A percentile compares a stretch with the other conserved stretches of the same genome.
These are phyloP conservation scores for Vaccinium corymbosum DNA, from an alignment of 148 eudicot species.

Conservation along the genomic window DNA sequence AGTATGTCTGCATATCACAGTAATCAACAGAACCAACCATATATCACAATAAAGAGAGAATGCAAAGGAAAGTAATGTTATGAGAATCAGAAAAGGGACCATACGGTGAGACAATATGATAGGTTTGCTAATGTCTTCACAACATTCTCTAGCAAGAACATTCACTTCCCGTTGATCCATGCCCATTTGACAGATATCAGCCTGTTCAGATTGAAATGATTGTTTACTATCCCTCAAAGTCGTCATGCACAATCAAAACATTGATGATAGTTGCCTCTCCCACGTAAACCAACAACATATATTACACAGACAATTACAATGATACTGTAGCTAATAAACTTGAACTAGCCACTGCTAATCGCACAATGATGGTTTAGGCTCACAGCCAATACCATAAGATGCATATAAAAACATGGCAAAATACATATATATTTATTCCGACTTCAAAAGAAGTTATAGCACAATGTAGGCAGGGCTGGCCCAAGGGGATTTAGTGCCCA, in stretches of 20 bases:
- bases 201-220: slow-evolving; percentile 35
- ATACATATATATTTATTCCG: too few species aligned
- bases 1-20: slow-evolving; percentile 65
- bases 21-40: slow-evolving; percentile 11
- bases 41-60: background rate
- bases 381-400: too few species aligned
- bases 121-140: slow-evolving; percentile 93
- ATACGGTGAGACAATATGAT: slow-evolving; percentile 92
- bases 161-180: slow-evolving; percentile 98
- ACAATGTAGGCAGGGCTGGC: too few species aligned
- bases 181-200: slow-evolving; percentile 95
- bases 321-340: slow-evolving; percentile 8
- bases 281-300: background rate
- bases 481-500: too few species aligned
- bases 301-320: background rate
- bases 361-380: too few species aligned
- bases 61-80: background rate
- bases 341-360: too few species aligned
- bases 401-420: too few species aligned
- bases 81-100: slow-evolving; percentile 18
- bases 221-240: background rate
- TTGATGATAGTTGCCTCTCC: background rate
- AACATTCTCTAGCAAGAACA: slow-evolving; percentile 89
- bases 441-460: too few species aligned
- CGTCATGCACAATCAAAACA: background rate